Conservation (phyloP, 2,329 filamentous ascomycete species). For the Thermothelomyces thermophilus region DNA sequence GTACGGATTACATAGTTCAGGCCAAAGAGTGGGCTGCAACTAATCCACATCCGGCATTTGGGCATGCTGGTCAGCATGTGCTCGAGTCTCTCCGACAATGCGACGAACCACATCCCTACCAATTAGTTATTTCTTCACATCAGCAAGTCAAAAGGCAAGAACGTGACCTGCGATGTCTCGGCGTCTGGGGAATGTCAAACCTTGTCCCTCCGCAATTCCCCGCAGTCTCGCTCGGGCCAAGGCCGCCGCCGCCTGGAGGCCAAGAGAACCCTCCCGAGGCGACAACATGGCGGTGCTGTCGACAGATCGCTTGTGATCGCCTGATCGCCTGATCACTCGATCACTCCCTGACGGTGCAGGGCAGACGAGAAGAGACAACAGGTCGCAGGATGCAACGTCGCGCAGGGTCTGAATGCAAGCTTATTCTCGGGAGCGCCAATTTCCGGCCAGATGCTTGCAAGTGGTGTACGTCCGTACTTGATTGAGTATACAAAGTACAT, state of each 20-base stretch:
- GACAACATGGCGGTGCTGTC: background rate
- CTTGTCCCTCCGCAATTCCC: slow-evolving; percentile 7
- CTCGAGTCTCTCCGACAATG: slow-evolving; percentile 2
- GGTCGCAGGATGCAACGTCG: background rate
- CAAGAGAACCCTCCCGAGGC: background rate
- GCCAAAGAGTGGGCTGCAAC: background rate
- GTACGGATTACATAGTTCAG: too few relatives aligned
- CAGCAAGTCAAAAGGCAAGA: slow-evolving; percentile 4
- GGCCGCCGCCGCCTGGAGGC: slow-evolving; percentile 3
- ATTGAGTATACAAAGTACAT: too few relatives aligned
- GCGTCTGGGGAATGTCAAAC: background rate
- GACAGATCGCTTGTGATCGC: slow-evolving; percentile 3
- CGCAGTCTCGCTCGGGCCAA: slow-evolving; percentile 1
- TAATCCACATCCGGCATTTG: background rate
- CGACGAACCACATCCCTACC: slow-evolving; percentile 6
- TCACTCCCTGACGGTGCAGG: background rate
- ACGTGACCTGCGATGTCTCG: background rate
- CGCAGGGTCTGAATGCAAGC: background rate
- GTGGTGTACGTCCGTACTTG: too few relatives aligned
- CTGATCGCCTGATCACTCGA: too few relatives aligned
- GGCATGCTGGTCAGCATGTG: background rate
- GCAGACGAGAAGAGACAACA: background rate
- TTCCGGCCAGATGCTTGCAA: background rate
- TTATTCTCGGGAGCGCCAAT: background rate
- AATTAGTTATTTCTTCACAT: background rate